These are phyloP conservation scores for Cajanus cajan DNA, from an alignment of 306 rosid species.

Conservation along the genomic window DNA sequence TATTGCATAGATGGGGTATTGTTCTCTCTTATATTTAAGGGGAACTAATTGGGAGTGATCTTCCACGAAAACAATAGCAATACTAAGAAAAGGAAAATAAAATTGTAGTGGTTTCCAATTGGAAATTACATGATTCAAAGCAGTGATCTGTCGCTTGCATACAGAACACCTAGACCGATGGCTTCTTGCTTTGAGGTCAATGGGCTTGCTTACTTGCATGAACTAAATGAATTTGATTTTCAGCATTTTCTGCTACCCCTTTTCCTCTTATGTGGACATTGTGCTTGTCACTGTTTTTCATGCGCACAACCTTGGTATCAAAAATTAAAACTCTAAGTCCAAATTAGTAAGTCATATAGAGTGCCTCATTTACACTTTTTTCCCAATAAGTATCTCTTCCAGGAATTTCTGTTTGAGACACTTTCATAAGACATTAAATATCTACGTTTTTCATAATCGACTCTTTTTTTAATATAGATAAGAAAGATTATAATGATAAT, in stretches of 20 bases:
- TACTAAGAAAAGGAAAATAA: neutral
- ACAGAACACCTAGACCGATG: constrained; percentile 27
- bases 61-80: neutral
- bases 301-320: constrained; percentile 3
- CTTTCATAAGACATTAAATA: too few relatives aligned
- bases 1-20: neutral
- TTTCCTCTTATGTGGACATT: neutral
- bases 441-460: too few relatives aligned
- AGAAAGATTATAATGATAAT: too few relatives aligned
- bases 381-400: too few relatives aligned
- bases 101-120: neutral
- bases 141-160: constrained; percentile 15
- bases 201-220: constrained; percentile 30
- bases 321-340: neutral
- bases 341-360: neutral
- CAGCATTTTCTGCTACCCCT: neutral
- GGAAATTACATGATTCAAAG: neutral
- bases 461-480: too few relatives aligned
- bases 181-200: constrained; percentile 26
- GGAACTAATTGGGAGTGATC: neutral
- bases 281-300: constrained; percentile 38
- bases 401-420: too few relatives aligned
- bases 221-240: constrained; percentile 19
- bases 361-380: too few relatives aligned
- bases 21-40: neutral